Evolutionary conservation across 2,329 filamentous ascomycete genomes (phyloP).

Genomic region (Ceratocystis lukuohia): DNA sequence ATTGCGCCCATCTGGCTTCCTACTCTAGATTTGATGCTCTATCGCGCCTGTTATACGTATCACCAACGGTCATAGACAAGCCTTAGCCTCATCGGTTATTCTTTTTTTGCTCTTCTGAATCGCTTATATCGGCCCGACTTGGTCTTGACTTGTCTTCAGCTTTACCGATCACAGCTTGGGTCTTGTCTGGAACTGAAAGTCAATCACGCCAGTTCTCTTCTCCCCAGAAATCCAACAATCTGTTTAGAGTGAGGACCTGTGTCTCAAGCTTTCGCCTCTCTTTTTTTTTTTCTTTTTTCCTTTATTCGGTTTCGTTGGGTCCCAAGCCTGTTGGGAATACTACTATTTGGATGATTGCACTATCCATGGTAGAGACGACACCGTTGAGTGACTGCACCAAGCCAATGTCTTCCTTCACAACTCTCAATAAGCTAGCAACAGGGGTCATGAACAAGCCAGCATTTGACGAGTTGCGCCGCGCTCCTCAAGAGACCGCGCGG

Average conservation of each 20-base stretch:
- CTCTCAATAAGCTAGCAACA: slow-evolving; percentile 34
- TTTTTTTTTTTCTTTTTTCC: too few species aligned
- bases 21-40: not conserved
- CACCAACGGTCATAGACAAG: slow-evolving; percentile 5
- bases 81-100: not conserved
- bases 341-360: not conserved
- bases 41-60: not conserved
- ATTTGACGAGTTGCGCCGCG: slow-evolving; percentile 15
- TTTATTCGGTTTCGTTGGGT: not conserved
- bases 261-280: not conserved
- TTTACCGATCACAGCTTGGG: not conserved
- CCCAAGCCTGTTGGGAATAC: not conserved
- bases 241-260: not conserved
- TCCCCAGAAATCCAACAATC: not conserved
- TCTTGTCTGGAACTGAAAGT: not conserved
- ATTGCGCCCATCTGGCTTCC: not conserved
- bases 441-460: slow-evolving; percentile 25
- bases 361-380: not conserved
- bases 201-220: too few species aligned
- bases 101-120: slow-evolving; percentile 6
- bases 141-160: not conserved
- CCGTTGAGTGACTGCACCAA: not conserved
- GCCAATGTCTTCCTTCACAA: slow-evolving; percentile 38
- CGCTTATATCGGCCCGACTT: slow-evolving; percentile 14
- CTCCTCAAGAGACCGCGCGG: slow-evolving; percentile 10